Evolutionary conservation across 306 rosid species (phyloP), one percentile per base, ranked within the genome.

Genomic region (Neltuma alba): DNA sequence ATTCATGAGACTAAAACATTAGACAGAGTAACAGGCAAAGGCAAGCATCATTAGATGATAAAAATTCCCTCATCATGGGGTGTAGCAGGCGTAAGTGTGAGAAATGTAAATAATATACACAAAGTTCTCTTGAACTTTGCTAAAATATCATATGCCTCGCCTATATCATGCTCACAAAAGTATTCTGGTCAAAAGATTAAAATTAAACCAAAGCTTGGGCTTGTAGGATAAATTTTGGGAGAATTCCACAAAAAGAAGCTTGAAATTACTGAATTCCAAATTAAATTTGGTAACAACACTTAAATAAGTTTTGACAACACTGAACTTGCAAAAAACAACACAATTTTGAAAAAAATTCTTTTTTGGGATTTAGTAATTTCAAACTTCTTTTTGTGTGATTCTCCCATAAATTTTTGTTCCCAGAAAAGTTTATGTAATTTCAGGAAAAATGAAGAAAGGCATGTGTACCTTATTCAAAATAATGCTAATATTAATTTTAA

Each of bases 71-170:
- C 48, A 71, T 25, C 78, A 62, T 23, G 40, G 34, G 50, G 34
- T 21, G 65, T 45, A 58, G 44, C 23, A 38, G 37, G 74, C 28
- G 31, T 65, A 61, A 48, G 12, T 61, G 40, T 72, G 72, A 72
- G 52, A 18, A 61, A 27, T 20, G 58, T 52, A 52, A 57, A 25
- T 25, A 8, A 57, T 8, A 11, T 9, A 10, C 61, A 21, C 12
- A 55, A 55, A 23, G 30, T n/a, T 55, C 30, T 21, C 61, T 23
- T 55, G 30, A 55, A 21, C 11, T 23, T 55, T 21, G 30, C 61
- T 55, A 55, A n/a, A 55, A 55, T 55, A 21, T 12, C 61, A 55
- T 55, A 55, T 21, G 12, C 61, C 61, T 55, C 28, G 1, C 61
- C 30, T 23, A 8, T 3, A 9, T 10, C 6, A 57, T 23, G 27